phyloP scores from a whole-genome alignment of 495 filamentous ascomycete species.

The Bombardia bombarda region DNA sequence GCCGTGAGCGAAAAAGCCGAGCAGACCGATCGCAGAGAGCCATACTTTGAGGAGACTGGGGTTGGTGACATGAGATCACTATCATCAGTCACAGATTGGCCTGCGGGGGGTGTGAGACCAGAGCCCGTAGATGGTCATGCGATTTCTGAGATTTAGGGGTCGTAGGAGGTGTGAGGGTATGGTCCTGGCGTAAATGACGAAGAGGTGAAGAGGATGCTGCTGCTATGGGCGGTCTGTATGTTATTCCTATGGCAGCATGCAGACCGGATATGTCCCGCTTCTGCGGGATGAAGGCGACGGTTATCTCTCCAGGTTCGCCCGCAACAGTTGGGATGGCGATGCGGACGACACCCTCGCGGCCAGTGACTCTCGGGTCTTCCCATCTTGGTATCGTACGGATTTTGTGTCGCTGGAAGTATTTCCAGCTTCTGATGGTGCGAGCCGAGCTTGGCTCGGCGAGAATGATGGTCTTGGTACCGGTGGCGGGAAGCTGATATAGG shows the following conservation, averaged over 20 bases:
- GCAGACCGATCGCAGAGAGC: conserved; percentile 23
- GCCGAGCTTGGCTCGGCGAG: conserved; percentile 58
- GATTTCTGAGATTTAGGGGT: conserved; percentile 23
- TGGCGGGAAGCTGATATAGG: conserved; percentile 48
- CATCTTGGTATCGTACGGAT: conserved; percentile 46
- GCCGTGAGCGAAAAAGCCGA: conserved; percentile 21
- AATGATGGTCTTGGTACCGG: conserved; percentile 46
- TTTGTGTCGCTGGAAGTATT: conserved; percentile 50
- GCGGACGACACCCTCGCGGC: conserved; percentile 28
- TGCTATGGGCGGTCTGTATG: conserved; percentile 48
- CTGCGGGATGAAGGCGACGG: conserved; percentile 55
- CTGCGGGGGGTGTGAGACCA: conserved; percentile 27
- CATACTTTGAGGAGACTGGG: conserved; percentile 7
- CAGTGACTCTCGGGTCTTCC: conserved; percentile 36
- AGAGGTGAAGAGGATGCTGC: conserved; percentile 10
- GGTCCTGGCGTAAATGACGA: neutral
- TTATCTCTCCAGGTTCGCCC: conserved; percentile 52
- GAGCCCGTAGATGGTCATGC: conserved; percentile 35
- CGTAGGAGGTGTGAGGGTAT: conserved; percentile 21
- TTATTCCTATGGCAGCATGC: conserved; percentile 63
- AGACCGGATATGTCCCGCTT: conserved; percentile 52
- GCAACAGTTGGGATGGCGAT: conserved; percentile 38
- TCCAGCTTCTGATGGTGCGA: conserved; percentile 53
- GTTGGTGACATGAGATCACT: conserved; percentile 18
- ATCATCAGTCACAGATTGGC: conserved; percentile 14